phyloP scores from a whole-genome alignment of 129 eudicot genomes.

The Artemisia annua region DNA sequence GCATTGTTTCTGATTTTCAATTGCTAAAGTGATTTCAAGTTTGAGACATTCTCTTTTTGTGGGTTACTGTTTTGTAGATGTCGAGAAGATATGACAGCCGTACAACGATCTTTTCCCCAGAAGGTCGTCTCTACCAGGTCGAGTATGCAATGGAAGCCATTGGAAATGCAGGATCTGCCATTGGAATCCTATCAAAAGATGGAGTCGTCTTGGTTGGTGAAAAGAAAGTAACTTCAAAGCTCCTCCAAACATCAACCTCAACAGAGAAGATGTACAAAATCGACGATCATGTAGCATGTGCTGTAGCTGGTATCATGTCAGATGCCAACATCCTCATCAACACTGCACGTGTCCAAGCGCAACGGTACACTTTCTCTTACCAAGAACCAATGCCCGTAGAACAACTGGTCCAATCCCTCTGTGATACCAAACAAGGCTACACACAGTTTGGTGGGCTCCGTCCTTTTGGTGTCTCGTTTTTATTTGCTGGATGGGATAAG shows the following conservation, averaged over 20 bases:
- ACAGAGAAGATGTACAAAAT: conserved; percentile 89
- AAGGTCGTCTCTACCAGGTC: conserved; percentile 92
- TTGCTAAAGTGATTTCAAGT: conserved; percentile 5
- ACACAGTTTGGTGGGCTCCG: conserved; percentile 95
- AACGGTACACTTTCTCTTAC: conserved; percentile 69
- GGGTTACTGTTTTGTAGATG: conserved; percentile 35
- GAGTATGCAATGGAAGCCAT: conserved; percentile 97
- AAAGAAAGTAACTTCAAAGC: conserved; percentile 87
- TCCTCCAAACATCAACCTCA: conserved; percentile 87
- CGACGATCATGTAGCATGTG: conserved; percentile 86
- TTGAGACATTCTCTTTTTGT: conserved; percentile 18
- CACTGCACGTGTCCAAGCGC: conserved; percentile 89
- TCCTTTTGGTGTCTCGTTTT: conserved; percentile 85
- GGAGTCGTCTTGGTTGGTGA: conserved; percentile 83
- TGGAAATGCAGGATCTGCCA: conserved; percentile 94
- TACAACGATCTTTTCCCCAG: conserved; percentile 92
- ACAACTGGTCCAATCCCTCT: conserved; percentile 87
- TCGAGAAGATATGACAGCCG: conserved; percentile 88
- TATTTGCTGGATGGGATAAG: conserved; percentile 93
- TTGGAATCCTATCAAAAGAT: conserved; percentile 73
- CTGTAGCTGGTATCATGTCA: conserved; percentile 94
- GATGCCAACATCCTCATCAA: conserved; percentile 92
- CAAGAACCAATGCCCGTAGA: conserved; percentile 96
- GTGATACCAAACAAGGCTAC: conserved; percentile 95
- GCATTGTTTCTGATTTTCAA: conserved; percentile 9